Evolutionary conservation across 495 filamentous ascomycete species (phyloP), one percentile per base, ranked within the genome.

Genomic region (Penicillium roqueforti): DNA sequence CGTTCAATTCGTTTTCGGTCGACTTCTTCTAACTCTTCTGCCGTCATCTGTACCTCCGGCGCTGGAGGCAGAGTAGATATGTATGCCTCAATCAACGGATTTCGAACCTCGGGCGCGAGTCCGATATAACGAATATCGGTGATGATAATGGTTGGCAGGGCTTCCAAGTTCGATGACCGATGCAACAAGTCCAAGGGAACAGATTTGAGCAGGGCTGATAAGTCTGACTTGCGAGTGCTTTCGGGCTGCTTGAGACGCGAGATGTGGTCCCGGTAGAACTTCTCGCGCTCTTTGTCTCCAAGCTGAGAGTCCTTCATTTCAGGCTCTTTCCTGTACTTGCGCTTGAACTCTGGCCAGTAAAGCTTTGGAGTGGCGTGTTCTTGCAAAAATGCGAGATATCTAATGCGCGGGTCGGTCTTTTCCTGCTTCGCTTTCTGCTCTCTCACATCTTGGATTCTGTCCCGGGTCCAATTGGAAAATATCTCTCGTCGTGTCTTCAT

Each of bases 271-370:
- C 95, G 85, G 66, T 96, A 98, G 69, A 82, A 80, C 68, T 89
- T 95, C 66, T 98, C 93, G 3, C 90, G 81, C 54, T 97, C 91
- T 62, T 91, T 95, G 63, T 98, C 95, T 1, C 73, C 69, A 25
- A 97, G 63, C 41, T 86, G 81, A 6, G 81, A 66, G 57, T 92
- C 86, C 44, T 82, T 85, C 92, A 97, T 95, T 47, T 83, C 83
- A 0, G 80, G 65, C 51, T 92, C 90, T 55, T 87, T 91, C 54
- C 85, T 86, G 60, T 85, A 93, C 62, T 96, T 97, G 28, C 92
- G 80, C 57, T 89, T 89, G 68, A 98, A 98, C 65, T 98, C 93
- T 0, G 88, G 84, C 93, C 93, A 98, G 69, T 95, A 98, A 10
- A 97, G 74, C 71, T 96, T 97, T 1, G 88, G 86, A 0, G 85